These are phyloP conservation scores for Boletus edulis DNA, from an alignment of 768 basidiomycete genomes.

Conservation along the genomic window DNA sequence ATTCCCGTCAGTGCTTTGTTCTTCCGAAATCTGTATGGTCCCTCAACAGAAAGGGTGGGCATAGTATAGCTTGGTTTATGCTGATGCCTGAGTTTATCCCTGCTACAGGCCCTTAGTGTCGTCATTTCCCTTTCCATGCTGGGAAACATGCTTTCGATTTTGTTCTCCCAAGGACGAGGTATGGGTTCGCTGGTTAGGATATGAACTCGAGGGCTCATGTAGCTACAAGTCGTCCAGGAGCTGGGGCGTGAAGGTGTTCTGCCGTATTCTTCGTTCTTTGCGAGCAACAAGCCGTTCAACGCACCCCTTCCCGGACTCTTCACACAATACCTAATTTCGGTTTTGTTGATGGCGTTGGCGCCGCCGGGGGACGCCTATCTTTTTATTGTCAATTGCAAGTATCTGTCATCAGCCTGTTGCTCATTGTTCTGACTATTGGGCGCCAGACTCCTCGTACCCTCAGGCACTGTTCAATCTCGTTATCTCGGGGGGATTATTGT, in stretches of 20 bases:
- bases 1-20: slow-evolving; percentile 52
- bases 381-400: slow-evolving; percentile 65
- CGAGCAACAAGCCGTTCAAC: slow-evolving; percentile 68
- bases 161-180: slow-evolving; percentile 71
- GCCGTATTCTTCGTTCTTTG: slow-evolving; percentile 63
- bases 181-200: slow-evolving; percentile 7
- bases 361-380: slow-evolving; percentile 76
- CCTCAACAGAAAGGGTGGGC: slow-evolving; percentile 54
- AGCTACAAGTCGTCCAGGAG: slow-evolving; percentile 62
- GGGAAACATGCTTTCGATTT: slow-evolving; percentile 60
- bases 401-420: neutral
- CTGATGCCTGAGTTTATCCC: neutral
- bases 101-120: slow-evolving; percentile 50
- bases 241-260: slow-evolving; percentile 70
- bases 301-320: slow-evolving; percentile 65
- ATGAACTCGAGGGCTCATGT: slow-evolving; percentile 2
- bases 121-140: slow-evolving; percentile 64
- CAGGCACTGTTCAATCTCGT: slow-evolving; percentile 54
- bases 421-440: neutral
- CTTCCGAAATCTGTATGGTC: slow-evolving; percentile 72
- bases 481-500: slow-evolving; percentile 59
- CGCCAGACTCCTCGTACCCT: slow-evolving; percentile 58
- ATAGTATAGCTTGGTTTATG: neutral
- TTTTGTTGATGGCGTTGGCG: slow-evolving; percentile 48
- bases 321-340: slow-evolving; percentile 59